These are phyloP conservation scores for Sungouiella thailandica DNA, from an alignment of 805 yeast genomes.

Conservation along the genomic window DNA sequence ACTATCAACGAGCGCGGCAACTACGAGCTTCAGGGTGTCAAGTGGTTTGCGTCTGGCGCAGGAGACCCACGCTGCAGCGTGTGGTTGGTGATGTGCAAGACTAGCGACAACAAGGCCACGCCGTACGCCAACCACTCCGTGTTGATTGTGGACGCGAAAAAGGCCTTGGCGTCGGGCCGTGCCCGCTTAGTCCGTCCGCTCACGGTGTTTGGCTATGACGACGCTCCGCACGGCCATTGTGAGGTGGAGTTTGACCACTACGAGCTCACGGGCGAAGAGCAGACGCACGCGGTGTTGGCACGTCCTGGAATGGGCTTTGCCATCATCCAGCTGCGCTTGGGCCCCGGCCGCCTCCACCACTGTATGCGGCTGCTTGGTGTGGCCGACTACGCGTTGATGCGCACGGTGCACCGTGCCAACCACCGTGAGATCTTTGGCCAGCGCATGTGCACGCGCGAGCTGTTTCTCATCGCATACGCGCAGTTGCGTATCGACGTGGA, in stretches of 20 bases:
- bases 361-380: constrained; percentile 63
- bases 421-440: constrained; percentile 49
- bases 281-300: constrained; percentile 37
- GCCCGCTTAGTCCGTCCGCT: constrained; percentile 48
- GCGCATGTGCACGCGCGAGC: constrained; percentile 46
- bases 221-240: constrained; percentile 71
- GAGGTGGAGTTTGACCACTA: constrained; percentile 49
- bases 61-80: constrained; percentile 59
- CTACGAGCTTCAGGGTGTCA: constrained; percentile 52
- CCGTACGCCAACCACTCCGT: constrained; percentile 53
- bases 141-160: constrained; percentile 47
- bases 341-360: constrained; percentile 69
- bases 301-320: constrained; percentile 55
- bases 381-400: constrained; percentile 50
- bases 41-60: constrained; percentile 71
- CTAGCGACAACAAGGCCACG: constrained; percentile 22
- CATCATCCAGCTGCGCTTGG: constrained; percentile 58
- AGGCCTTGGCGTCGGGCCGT: constrained; percentile 45
- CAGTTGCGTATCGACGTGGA: constrained; percentile 51
- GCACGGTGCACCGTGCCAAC: constrained; percentile 47
- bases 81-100: constrained; percentile 52
- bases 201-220: constrained; percentile 55
- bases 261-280: constrained; percentile 42
- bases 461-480: constrained; percentile 45
- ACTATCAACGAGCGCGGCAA: constrained; percentile 33